Percentiles rank a stretch among this genome's conserved stretches.
Evolutionary conservation across 257 asterid species (phyloP).

Genomic region (Knoxia roxburghii): DNA sequence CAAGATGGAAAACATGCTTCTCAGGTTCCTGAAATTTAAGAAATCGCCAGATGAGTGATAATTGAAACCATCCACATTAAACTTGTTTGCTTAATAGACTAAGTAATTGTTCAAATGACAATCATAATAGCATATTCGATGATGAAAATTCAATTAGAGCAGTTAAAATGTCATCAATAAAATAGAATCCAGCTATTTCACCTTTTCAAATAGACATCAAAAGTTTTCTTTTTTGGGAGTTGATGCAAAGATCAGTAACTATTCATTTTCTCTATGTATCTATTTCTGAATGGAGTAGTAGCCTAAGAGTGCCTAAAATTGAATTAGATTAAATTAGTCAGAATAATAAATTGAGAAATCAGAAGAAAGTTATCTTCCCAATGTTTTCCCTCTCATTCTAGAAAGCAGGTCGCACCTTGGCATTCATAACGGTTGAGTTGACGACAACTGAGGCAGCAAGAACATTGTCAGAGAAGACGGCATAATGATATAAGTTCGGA

Average conservation of each 20-base stretch:
- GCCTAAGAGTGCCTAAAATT: not conserved
- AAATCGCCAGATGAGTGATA: constrained; percentile 7
- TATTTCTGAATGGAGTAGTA: not conserved
- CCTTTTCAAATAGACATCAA: not conserved
- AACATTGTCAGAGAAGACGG: constrained; percentile 94
- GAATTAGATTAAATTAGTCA: not conserved
- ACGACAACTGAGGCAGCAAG: constrained; percentile 98
- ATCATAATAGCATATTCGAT: not conserved
- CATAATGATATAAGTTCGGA: constrained; percentile 83
- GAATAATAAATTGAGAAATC: not conserved
- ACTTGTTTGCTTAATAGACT: not conserved
- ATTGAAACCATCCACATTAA: not conserved
- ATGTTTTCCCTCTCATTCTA: not conserved
- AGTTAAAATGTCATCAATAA: not conserved
- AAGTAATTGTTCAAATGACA: not conserved
- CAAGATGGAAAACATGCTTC: constrained; percentile 96
- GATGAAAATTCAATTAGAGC: not conserved
- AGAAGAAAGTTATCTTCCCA: not conserved
- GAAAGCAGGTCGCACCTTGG: constrained; percentile 50
- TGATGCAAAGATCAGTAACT: not conserved
- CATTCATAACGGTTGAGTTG: constrained; percentile 79
- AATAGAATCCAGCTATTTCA: not conserved
- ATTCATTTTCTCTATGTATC: not conserved
- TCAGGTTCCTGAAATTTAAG: constrained; percentile 73
- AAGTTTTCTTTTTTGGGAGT: not conserved